Percentiles rank a stretch among this genome's conserved stretches.
Evolutionary conservation across 305 asterid genomes (phyloP).

Genomic region (Fraxinus velutina): DNA sequence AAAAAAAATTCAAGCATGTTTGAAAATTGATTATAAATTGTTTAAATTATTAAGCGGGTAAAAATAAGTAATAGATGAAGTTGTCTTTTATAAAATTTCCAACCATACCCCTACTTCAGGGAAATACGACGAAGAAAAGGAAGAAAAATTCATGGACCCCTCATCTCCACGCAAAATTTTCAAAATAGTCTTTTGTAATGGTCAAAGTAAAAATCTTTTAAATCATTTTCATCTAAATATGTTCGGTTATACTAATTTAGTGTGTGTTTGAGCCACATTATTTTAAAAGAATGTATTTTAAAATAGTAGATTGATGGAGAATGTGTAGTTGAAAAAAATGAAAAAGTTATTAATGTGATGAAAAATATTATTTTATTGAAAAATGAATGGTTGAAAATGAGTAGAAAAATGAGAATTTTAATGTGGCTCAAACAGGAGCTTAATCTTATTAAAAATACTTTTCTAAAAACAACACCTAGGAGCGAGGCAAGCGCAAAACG

Average conservation of each 20-base stretch:
- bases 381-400: no score
- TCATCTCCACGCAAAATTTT: background rate
- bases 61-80: background rate
- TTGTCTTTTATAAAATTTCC: background rate
- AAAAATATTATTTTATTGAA: no score
- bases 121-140: background rate
- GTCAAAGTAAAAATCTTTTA: background rate
- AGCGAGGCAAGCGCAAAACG: no score
- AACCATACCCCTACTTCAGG: background rate
- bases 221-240: background rate
- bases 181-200: background rate
- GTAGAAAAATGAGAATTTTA: no score
- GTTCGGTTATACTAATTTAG: background rate
- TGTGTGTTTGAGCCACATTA: no score
- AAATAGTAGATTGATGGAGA: no score
- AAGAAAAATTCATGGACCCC: background rate
- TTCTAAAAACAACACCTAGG: no score
- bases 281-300: no score
- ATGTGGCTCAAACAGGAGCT: no score
- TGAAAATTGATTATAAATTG: background rate
- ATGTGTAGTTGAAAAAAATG: no score
- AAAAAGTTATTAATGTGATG: no score
- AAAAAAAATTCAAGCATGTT: background rate
- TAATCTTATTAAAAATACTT: no score
- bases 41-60: background rate